Conservation (phyloP, 257 asterid species). For the Solanum sejunctum region DNA sequence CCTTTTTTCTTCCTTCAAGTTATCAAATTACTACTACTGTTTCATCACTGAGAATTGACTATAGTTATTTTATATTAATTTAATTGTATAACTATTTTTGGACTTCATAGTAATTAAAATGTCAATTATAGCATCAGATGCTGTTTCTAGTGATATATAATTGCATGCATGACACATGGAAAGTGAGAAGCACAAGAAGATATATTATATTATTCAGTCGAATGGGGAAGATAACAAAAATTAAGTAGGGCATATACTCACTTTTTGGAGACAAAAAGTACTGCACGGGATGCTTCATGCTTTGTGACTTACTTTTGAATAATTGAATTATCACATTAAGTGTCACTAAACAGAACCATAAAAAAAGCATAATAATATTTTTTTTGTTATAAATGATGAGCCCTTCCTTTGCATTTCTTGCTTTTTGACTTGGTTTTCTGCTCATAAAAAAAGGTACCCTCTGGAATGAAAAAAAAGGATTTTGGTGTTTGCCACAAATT, state of each 20-base stretch:
- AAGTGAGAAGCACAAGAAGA: neutral
- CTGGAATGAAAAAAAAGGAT: neutral
- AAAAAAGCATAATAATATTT: neutral
- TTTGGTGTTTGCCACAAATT: too few relatives aligned
- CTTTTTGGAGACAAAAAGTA: constrained; percentile 28
- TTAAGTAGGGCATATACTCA: constrained; percentile 2
- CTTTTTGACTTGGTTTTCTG: neutral
- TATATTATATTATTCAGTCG: neutral
- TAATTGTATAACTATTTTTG: neutral
- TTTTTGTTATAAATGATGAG: neutral
- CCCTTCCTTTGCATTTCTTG: neutral
- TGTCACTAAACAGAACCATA: neutral
- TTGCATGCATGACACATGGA: neutral
- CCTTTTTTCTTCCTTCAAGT: neutral
- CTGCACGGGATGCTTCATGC: constrained; percentile 14
- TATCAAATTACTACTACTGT: neutral
- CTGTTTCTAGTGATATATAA: constrained; percentile 13
- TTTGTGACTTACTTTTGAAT: neutral
- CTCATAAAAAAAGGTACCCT: neutral
- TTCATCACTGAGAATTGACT: neutral
- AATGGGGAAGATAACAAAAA: constrained; percentile 1
- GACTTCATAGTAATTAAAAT: neutral
- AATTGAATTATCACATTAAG: neutral
- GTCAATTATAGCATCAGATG: constrained; percentile 35
- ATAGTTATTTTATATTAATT: neutral